Evolutionary conservation across 805 yeast species (phyloP).

Genomic region (Kuraishia ogatae): DNA sequence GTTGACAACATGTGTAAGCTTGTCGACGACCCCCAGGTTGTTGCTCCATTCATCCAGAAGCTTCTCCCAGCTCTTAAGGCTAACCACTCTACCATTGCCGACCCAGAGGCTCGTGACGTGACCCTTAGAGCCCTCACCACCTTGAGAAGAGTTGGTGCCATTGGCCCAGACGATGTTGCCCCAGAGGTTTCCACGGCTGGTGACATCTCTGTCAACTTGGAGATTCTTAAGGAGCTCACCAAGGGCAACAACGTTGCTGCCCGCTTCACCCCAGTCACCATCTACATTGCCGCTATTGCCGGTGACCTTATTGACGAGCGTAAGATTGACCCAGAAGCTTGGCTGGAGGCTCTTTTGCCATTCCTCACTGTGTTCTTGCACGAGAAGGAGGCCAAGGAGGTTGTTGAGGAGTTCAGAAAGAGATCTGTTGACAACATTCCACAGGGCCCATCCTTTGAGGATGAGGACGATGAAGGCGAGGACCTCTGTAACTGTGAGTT

Average conservation of each 20-base stretch:
- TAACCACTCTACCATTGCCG: constrained; percentile 95
- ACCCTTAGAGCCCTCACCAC: constrained; percentile 96
- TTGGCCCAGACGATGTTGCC: constrained; percentile 78
- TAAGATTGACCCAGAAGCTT: constrained; percentile 82
- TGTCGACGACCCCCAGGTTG: constrained; percentile 99
- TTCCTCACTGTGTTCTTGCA: constrained; percentile 95
- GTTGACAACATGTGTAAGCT: constrained; percentile 99
- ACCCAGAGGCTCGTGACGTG: constrained; percentile 99
- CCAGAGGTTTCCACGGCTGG: constrained; percentile 99
- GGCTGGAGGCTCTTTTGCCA: constrained; percentile 85
- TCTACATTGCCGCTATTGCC: constrained; percentile 90
- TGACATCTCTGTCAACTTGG: constrained; percentile 83
- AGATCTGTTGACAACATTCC: constrained; percentile 98
- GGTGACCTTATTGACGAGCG: constrained; percentile 99
- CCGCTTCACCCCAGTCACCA: constrained; percentile 72
- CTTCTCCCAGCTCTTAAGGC: constrained; percentile 93
- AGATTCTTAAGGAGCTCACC: constrained; percentile 68
- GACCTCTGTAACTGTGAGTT: constrained; percentile 99
- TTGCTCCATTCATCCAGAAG: constrained; percentile 97
- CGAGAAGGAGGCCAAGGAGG: constrained; percentile 82
- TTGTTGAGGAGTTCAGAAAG: constrained; percentile 92
- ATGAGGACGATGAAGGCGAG: constrained; percentile 98
- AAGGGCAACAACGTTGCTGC: constrained; percentile 57
- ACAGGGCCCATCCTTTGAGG: constrained; percentile 79
- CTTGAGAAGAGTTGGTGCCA: constrained; percentile 97